Percentiles rank a stretch among this genome's conserved stretches.
These are phyloP conservation scores for Calamus simplicifolius DNA, from an alignment of 176 grass and related monocot species.

Conservation along the genomic window DNA sequence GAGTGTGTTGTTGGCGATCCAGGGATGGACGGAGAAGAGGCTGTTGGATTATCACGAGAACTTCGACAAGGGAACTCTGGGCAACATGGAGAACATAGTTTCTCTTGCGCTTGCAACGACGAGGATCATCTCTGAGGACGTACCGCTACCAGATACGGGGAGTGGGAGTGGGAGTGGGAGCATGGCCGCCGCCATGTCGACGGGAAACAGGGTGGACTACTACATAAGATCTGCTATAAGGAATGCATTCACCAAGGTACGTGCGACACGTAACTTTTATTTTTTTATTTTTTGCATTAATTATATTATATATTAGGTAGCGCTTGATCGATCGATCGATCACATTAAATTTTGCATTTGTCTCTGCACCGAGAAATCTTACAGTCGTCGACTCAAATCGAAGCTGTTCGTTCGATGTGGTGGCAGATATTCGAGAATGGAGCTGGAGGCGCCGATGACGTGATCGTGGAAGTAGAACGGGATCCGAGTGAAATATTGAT, in stretches of 20 bases:
- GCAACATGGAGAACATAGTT: conserved; percentile 58
- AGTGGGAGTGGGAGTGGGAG: conserved; percentile 5
- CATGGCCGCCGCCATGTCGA: conserved; percentile 20
- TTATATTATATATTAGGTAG: too few species aligned
- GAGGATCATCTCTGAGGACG: conserved; percentile 50
- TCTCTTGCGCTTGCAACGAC: conserved; percentile 37
- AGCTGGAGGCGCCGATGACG: conserved; percentile 26
- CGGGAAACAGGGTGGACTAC: conserved; percentile 41
- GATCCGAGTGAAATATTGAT: conserved; percentile 51
- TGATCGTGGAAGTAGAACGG: conserved; percentile 45
- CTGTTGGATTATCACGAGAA: conserved; percentile 70
- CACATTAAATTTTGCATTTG: neutral
- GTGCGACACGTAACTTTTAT: too few species aligned
- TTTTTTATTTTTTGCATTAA: too few species aligned
- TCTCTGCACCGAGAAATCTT: neutral
- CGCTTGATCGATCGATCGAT: too few species aligned
- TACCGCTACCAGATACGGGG: conserved; percentile 15
- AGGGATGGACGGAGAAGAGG: conserved; percentile 81
- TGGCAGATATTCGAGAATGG: conserved; percentile 59
- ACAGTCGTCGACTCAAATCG: neutral
- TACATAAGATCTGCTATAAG: conserved; percentile 81
- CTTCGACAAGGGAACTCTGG: conserved; percentile 37
- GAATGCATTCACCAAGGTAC: conserved; percentile 78
- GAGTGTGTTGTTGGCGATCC: conserved; percentile 47
- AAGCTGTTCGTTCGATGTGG: neutral